Percentiles rank a stretch among this genome's conserved stretches.
These are phyloP conservation scores for Prunus campanulata DNA, from an alignment of 306 rosid genomes.

Conservation along the genomic window DNA sequence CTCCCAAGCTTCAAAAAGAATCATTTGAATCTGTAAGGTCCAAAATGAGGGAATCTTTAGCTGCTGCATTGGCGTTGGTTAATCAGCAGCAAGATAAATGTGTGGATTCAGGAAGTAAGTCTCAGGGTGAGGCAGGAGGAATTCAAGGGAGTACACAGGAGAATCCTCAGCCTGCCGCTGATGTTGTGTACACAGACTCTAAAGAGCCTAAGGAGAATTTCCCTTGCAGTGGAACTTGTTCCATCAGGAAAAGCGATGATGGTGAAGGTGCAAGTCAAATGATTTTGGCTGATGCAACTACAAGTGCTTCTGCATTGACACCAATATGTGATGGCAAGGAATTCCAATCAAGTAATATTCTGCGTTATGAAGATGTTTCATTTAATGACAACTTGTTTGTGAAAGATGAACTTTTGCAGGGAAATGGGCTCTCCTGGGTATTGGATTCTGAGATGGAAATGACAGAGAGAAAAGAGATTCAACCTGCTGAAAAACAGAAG, in stretches of 20 bases:
- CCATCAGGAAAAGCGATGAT: conserved; percentile 27
- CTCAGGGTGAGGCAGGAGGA: conserved; percentile 30
- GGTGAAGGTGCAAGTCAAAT: conserved; percentile 26
- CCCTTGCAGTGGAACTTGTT: conserved; percentile 24
- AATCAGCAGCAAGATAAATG: conserved; percentile 44
- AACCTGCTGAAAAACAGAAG: conserved; percentile 39
- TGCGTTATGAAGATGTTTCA: conserved; percentile 72
- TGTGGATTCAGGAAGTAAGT: conserved; percentile 22
- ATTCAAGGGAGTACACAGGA: conserved; percentile 28
- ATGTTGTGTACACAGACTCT: conserved; percentile 30
- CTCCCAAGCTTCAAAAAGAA: conserved; percentile 57
- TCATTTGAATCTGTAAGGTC: conserved; percentile 84
- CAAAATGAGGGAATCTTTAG: conserved; percentile 92
- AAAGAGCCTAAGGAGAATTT: conserved; percentile 28
- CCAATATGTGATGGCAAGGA: conserved; percentile 45
- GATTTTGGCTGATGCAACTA: conserved; percentile 29
- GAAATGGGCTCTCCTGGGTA: conserved; percentile 97
- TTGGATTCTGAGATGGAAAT: conserved; percentile 59
- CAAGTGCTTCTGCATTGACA: conserved; percentile 25
- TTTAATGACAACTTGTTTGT: conserved; percentile 69
- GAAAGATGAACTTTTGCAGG: conserved; percentile 92
- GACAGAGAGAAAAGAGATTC: conserved; percentile 40
- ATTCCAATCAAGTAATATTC: conserved; percentile 51
- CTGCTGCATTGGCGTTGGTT: conserved; percentile 75
- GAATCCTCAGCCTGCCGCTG: conserved; percentile 24